Percentiles rank a stretch among this genome's conserved stretches.
These are phyloP conservation scores for Laburnicola sp. DNA, from an alignment of 2,329 filamentous ascomycete species.

Conservation along the genomic window DNA sequence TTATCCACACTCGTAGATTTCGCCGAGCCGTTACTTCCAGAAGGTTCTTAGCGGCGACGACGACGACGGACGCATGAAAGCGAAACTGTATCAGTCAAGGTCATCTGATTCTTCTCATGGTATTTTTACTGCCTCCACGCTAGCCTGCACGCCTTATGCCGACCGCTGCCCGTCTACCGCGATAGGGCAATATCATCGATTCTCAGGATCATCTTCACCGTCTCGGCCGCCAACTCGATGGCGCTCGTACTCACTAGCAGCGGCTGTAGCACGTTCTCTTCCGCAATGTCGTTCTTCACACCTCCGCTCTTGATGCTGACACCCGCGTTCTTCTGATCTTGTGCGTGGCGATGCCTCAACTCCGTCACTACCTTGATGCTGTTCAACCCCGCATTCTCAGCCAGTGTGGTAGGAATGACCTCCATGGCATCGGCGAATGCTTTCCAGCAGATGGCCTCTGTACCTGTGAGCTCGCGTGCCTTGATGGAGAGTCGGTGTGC, in stretches of 20 bases:
- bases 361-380: conserved; percentile 99
- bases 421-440: conserved; percentile 97
- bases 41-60: neutral
- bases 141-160: conserved; percentile 6
- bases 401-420: conserved; percentile 92
- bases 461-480: conserved; percentile 80
- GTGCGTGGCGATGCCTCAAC: conserved; percentile 87
- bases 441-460: conserved; percentile 98
- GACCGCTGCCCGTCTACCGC: conserved; percentile 26
- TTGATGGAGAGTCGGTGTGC: conserved; percentile 82
- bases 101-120: conserved; percentile 15
- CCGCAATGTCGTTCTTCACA: conserved; percentile 94
- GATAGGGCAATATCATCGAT: conserved; percentile 67
- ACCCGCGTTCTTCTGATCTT: conserved; percentile 93
- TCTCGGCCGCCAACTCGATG: conserved; percentile 95
- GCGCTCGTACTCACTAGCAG: conserved; percentile 95
- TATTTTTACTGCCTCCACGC: conserved; percentile 8
- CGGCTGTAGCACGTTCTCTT: conserved; percentile 96
- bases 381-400: conserved; percentile 96
- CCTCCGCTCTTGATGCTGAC: conserved; percentile 98
- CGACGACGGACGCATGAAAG: neutral
- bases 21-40: neutral
- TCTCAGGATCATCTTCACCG: conserved; percentile 89
- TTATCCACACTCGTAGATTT: too few species aligned
- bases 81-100: neutral